Evolutionary conservation across 495 filamentous ascomycete species (phyloP), one percentile per base, ranked within the genome.

Genomic region (Hypoxylon fragiforme): DNA sequence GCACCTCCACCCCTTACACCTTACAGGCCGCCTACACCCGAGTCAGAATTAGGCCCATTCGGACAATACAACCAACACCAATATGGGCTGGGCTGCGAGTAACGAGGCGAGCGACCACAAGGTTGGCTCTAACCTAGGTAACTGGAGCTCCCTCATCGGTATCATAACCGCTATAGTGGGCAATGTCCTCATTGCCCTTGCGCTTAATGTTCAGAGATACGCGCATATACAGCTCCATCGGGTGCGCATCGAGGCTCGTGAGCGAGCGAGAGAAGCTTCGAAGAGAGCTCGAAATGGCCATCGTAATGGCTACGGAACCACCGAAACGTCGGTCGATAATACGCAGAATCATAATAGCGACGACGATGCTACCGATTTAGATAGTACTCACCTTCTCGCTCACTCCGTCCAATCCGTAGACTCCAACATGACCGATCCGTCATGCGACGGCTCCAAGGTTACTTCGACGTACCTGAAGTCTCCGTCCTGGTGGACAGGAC

Each of bases 161-260:
- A 97, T 98, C 62, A 69, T 91, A 38, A 92, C 92, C 1, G 92
- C 94, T 31, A 91, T 98, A 65, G 76, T 82, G 39, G 94, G 94
- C 26, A 97, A 97, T 67, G 77, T 96, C 26, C 76, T 98, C 45
- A 97, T 98, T 30, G 95, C 92, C 3, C 79, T 97, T 45, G 94
- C 94, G 11, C 87, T 98, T 49, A 98, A 98, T 59, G 90, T 94
- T 38, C 94, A 97, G 69, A 89, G 95, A 44, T 97, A 97, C 67
- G 91, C 92, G 13, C 94, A 98, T 66, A 89, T 94, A 47, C 81
- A 87, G 30, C 79, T 97, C 42, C 73, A 80, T 42, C 65, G 73
- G 24, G 67, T 69, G 39, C 67, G 65, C 12, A 41, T 63, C 14
- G 64, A 69, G 38, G 56, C 66, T 14, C 60, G 70, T 42, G 77